Percentiles rank a stretch among this genome's conserved stretches.
Evolutionary conservation across 2,329 filamentous ascomycete species (phyloP).

Genomic region (Penicillium sp.): DNA sequence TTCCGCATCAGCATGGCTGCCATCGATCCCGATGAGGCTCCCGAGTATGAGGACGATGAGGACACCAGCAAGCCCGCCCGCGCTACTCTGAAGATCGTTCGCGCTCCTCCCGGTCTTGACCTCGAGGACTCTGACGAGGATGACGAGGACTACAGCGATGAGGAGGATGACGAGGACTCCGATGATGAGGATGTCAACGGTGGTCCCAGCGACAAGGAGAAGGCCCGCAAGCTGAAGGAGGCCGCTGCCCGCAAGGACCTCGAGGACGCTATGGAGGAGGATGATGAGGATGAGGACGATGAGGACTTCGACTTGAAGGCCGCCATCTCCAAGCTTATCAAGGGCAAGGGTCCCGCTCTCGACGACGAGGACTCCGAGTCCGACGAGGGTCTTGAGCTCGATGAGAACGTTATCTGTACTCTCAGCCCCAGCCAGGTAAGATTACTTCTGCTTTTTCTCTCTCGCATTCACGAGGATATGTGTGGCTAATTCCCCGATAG

Average conservation of each 20-base stretch:
- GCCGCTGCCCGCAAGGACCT: conserved; percentile 77
- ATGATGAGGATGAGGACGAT: conserved; percentile 62
- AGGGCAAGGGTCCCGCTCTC: conserved; percentile 71
- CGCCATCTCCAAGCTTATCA: conserved; percentile 57
- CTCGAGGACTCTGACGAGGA: conserved; percentile 65
- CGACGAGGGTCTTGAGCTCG: conserved; percentile 65
- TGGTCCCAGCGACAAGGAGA: conserved; percentile 86
- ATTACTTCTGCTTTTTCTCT: conserved; percentile 9
- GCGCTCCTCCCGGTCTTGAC: conserved; percentile 62
- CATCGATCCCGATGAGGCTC: conserved; percentile 81
- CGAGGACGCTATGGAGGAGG: conserved; percentile 63
- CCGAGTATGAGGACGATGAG: conserved; percentile 64
- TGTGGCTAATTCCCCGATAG: conserved; percentile 49
- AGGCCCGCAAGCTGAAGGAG: conserved; percentile 83
- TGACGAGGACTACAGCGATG: conserved; percentile 51
- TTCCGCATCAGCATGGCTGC: conserved; percentile 99
- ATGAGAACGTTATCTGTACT: conserved; percentile 94
- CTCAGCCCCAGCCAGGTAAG: conserved; percentile 88
- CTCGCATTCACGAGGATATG: neutral
- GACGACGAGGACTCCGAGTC: conserved; percentile 63
- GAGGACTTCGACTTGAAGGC: conserved; percentile 57
- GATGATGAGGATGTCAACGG: conserved; percentile 81
- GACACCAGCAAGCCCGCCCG: conserved; percentile 66
- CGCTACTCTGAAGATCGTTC: conserved; percentile 89
- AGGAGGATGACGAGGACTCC: conserved; percentile 51